Evolutionary conservation across 805 yeast genomes (phyloP).

Genomic region (Pichia deserticola): DNA sequence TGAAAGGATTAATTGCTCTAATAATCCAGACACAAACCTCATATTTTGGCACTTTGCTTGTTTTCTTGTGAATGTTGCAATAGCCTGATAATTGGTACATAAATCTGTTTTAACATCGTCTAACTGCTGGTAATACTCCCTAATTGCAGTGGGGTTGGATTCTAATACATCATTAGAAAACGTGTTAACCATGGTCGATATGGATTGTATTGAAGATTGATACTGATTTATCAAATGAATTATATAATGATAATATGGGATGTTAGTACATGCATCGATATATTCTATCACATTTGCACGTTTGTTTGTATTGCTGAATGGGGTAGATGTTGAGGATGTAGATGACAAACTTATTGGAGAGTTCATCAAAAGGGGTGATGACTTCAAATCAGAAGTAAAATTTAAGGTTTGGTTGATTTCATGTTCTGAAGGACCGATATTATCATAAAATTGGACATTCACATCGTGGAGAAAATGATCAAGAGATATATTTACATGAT

Average conservation of each 20-base stretch:
- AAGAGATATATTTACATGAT: slow-evolving; percentile 22
- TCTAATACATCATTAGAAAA: slow-evolving; percentile 25
- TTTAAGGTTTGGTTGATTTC: slow-evolving; percentile 12
- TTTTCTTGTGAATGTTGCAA: slow-evolving; percentile 26
- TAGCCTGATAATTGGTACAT: slow-evolving; percentile 24
- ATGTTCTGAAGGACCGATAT: slow-evolving; percentile 25
- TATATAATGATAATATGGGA: slow-evolving; percentile 25
- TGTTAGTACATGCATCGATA: slow-evolving; percentile 22
- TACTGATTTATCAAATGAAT: slow-evolving; percentile 25
- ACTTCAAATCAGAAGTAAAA: slow-evolving; percentile 2
- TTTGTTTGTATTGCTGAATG: slow-evolving; percentile 5
- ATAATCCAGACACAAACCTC: slow-evolving; percentile 20
- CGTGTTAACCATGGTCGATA: slow-evolving; percentile 20
- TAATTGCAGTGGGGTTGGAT: slow-evolving; percentile 25
- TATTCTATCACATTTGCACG: slow-evolving; percentile 19
- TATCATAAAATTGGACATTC: slow-evolving; percentile 26
- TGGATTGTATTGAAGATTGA: slow-evolving; percentile 20
- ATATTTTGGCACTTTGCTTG: slow-evolving; percentile 26
- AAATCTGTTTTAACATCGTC: slow-evolving; percentile 20
- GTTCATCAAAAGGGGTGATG: background rate
- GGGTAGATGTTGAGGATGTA: slow-evolving; percentile 6
- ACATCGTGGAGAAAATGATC: slow-evolving; percentile 23
- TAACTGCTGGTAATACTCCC: slow-evolving; percentile 25
- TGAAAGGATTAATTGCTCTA: slow-evolving; percentile 23
- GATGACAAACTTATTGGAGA: slow-evolving; percentile 2